Percentiles rank a stretch among this genome's conserved stretches.
Conservation (phyloP, 2,329 filamentous ascomycete species). For the Neophaeococcomyces aloes region DNA sequence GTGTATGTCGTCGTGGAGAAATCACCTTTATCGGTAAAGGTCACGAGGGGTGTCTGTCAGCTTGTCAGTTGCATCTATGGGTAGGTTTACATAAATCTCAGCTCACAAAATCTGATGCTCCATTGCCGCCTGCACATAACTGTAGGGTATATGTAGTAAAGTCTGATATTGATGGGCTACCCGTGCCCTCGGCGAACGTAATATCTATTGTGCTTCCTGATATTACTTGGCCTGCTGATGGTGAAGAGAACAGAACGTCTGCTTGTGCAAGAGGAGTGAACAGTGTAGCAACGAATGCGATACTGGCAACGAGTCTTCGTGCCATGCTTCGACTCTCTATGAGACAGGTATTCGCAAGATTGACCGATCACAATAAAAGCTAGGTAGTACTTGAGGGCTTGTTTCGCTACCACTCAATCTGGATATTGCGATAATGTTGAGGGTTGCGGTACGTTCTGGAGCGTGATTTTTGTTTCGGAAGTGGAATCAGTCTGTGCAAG, state of each 20-base stretch:
- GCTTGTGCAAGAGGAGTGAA: conserved; percentile 30
- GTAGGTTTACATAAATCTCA: conserved; percentile 10
- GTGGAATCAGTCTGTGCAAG: too few relatives aligned
- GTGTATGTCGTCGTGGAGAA: conserved; percentile 35
- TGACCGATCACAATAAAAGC: too few relatives aligned
- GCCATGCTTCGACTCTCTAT: not conserved
- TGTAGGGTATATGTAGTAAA: conserved; percentile 48
- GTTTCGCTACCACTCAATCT: too few relatives aligned
- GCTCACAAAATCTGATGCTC: conserved; percentile 36
- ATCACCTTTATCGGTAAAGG: conserved; percentile 15
- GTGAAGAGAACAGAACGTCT: conserved; percentile 45
- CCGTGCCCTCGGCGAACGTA: conserved; percentile 47
- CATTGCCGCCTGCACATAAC: conserved; percentile 52
- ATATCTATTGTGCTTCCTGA: conserved; percentile 43
- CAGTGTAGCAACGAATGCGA: not conserved
- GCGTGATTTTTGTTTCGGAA: too few relatives aligned
- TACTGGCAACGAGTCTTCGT: not conserved
- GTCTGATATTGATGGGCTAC: conserved; percentile 39
- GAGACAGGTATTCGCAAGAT: not conserved
- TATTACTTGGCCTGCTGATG: conserved; percentile 42
- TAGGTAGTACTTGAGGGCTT: too few relatives aligned
- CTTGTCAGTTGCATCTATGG: not conserved
- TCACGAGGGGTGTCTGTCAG: not conserved
- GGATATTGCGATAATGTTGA: too few relatives aligned
- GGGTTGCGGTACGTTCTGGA: too few relatives aligned